These are phyloP conservation scores for Saturnispora diversa DNA, from an alignment of 805 yeast species.

Conservation along the genomic window DNA sequence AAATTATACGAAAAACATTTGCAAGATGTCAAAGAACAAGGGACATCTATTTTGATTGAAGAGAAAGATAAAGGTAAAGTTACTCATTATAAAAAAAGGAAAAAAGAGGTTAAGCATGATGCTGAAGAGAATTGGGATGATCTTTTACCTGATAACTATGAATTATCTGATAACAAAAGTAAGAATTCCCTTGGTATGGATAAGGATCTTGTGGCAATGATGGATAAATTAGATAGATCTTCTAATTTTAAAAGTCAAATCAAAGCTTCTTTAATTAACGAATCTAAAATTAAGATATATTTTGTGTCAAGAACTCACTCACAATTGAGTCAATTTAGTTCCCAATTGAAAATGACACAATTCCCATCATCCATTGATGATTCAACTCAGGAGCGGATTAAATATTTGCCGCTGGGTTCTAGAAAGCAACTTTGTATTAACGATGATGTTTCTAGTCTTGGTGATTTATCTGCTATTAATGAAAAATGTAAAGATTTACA, in stretches of 20 bases:
- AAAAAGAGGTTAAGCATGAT: neutral
- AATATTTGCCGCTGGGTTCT: conserved; percentile 71
- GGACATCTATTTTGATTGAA: conserved; percentile 18
- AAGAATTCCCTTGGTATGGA: conserved; percentile 25
- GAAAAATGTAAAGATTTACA: conserved; percentile 77
- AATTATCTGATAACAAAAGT: conserved; percentile 21
- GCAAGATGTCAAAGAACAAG: conserved; percentile 28
- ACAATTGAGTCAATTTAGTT: conserved; percentile 72
- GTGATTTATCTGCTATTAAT: conserved; percentile 50
- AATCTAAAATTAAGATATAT: conserved; percentile 42
- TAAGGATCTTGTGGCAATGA: conserved; percentile 41
- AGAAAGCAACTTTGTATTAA: conserved; percentile 80
- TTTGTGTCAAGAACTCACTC: conserved; percentile 89
- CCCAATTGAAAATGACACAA: conserved; percentile 53
- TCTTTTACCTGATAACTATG: conserved; percentile 27
- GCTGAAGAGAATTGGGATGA: conserved; percentile 12
- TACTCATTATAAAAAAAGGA: conserved; percentile 24
- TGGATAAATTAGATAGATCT: conserved; percentile 34
- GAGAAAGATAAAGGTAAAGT: conserved; percentile 20
- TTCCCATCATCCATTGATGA: conserved; percentile 54
- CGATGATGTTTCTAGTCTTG: conserved; percentile 44
- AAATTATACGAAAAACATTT: conserved; percentile 36
- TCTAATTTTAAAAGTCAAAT: neutral
- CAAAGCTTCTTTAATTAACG: conserved; percentile 16
- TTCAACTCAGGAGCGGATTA: conserved; percentile 41